Base-by-base conservation (phyloP, 108 stramenopile species). In the Asterionellopsis glacialis region DNA sequence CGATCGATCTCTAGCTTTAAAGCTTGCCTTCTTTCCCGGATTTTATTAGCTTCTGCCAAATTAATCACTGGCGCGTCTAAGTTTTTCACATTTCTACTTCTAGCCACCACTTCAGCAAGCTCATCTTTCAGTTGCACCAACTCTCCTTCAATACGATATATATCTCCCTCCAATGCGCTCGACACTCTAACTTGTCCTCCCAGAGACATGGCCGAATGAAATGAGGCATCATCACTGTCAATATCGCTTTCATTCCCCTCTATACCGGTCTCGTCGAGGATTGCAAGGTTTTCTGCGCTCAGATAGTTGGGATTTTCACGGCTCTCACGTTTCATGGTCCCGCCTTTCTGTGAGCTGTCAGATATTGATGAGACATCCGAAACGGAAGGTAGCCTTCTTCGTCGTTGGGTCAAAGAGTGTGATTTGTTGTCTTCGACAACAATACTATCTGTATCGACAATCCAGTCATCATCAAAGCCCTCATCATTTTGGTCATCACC, bases 231-330 rank as follows among this genome's bases (percentile, higher is more conserved):
- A 61, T 77, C 79, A 15, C 41, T 64, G 25, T 75, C 74, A 11
- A 50, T 57, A 16, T 38, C 68, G 57, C 69, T 73, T 18, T 65
- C 71, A 58, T 66, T 58, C 13, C 72, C 81, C 43, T 75, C 79
- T 28, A 43, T 60, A 26, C 55, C 52, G 7, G 45, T 50, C 45
- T 81, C 76, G 23, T 80, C 81, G 18, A 87, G 67, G 51, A 68
- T 65, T 13, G 82, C 76, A 7, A 87, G 65, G 51, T 87, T 87
- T 51, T 83, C 85, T 21, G 77, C 78, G 49, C 69, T 87, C 13
- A 87, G 64, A 45, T 87, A 87, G 13, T 45, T 51, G 9, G 41
- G 18, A 42, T 4, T 41, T 61, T 57, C 23, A 45, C 66, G 28
- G 21, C 41, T 25, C 53, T 27, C 13, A 16, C 48, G 11, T 39